These are phyloP conservation scores for Acer campestre DNA, from an alignment of 345 rosid species.

Conservation along the genomic window DNA sequence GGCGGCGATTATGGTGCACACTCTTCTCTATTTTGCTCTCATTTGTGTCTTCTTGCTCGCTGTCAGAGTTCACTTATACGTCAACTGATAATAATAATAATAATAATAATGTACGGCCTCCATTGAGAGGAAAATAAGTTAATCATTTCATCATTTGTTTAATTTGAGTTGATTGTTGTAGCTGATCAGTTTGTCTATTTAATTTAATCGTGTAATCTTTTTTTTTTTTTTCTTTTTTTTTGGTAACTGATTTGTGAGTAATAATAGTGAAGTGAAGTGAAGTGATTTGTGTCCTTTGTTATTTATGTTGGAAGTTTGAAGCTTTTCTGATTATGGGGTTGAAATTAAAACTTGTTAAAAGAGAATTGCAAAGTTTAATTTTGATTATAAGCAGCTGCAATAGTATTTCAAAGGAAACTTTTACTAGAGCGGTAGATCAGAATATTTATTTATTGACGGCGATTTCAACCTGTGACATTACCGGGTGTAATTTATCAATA, in stretches of 20 bases:
- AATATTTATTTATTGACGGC: too few species aligned
- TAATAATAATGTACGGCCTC: not conserved
- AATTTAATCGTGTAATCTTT: not conserved
- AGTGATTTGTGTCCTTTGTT: too few species aligned
- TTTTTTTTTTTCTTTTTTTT: not conserved
- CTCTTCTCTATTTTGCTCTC: conserved; percentile 59
- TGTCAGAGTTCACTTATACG: conserved; percentile 46
- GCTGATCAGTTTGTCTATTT: not conserved
- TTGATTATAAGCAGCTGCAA: too few species aligned
- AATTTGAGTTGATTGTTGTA: not conserved
- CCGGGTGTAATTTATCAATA: too few species aligned
- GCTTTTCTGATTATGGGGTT: too few species aligned
- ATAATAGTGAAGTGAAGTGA: not conserved
- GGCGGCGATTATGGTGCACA: conserved; percentile 49
- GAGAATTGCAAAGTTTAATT: too few species aligned
- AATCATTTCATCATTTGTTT: too few species aligned
- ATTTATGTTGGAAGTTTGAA: too few species aligned
- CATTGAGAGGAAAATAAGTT: not conserved
- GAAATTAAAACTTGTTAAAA: too few species aligned
- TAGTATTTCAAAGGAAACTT: too few species aligned
- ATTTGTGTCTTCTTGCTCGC: conserved; percentile 55
- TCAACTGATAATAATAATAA: conserved; percentile 29
- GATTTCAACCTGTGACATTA: too few species aligned
- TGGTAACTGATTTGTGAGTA: not conserved
- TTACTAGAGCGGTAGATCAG: too few species aligned